These are phyloP conservation scores for Wallacemonas sp. DNA, from an alignment of 208 protist species.

Conservation along the genomic window DNA sequence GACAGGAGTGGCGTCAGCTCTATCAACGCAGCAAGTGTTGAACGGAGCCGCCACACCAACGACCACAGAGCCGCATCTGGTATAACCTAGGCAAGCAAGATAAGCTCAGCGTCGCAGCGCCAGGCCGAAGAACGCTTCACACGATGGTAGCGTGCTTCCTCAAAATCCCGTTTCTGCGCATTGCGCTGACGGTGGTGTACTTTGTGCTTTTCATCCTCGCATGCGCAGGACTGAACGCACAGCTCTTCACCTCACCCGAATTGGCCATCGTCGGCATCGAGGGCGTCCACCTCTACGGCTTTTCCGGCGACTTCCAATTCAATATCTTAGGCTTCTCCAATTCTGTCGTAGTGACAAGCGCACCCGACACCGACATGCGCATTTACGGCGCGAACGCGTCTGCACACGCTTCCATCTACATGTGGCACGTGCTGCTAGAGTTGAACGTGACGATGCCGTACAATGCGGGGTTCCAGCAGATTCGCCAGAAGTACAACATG, in stretches of 20 bases:
- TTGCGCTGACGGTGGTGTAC: slow-evolving; percentile 29
- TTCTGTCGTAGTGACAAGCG: background rate
- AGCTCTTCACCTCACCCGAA: slow-evolving; percentile 28
- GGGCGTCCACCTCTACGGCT: slow-evolving; percentile 23
- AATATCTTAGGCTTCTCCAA: background rate
- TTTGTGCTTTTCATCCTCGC: slow-evolving; percentile 24
- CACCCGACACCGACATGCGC: slow-evolving; percentile 17
- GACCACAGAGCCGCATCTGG: too few species aligned
- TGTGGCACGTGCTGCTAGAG: slow-evolving; percentile 24
- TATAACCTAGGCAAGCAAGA: background rate
- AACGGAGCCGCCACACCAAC: too few species aligned
- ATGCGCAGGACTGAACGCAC: slow-evolving; percentile 18
- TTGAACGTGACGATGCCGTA: slow-evolving; percentile 37
- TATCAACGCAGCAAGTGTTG: too few species aligned
- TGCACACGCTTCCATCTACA: slow-evolving; percentile 9
- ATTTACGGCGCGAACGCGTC: slow-evolving; percentile 43
- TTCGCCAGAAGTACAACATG: slow-evolving; percentile 33
- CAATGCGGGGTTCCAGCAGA: slow-evolving; percentile 20
- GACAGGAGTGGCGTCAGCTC: too few species aligned
- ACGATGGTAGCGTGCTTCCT: slow-evolving; percentile 13
- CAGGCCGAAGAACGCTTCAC: too few species aligned
- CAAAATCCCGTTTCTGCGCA: slow-evolving; percentile 18
- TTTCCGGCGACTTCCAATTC: background rate
- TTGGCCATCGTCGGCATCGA: slow-evolving; percentile 24
- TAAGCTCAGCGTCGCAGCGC: too few species aligned